phyloP scores from a whole-genome alignment of 148 eudicot species.

The Camellia granthamiana region DNA sequence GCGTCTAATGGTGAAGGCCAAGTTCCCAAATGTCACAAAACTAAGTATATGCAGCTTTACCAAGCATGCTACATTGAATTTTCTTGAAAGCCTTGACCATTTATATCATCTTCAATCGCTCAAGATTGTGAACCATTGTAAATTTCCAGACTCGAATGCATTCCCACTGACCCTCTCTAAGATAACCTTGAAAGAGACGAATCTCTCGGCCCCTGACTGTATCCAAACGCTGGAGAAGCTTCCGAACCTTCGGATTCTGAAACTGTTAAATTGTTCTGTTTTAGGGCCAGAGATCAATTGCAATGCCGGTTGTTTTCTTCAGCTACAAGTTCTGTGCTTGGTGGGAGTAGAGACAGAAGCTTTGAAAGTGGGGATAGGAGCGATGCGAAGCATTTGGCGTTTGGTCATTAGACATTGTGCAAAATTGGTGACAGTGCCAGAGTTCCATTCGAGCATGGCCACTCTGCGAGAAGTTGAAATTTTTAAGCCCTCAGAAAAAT shows the following conservation, averaged over 20 bases:
- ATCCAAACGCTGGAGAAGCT: slow-evolving; percentile 27
- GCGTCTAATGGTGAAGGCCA: slow-evolving; percentile 35
- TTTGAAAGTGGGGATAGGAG: slow-evolving; percentile 7
- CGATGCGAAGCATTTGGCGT: slow-evolving; percentile 20
- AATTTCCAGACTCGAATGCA: slow-evolving; percentile 28
- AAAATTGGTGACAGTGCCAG: not conserved
- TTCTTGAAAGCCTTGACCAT: slow-evolving; percentile 33
- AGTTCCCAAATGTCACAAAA: slow-evolving; percentile 30
- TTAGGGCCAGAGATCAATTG: not conserved
- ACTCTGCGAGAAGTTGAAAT: not conserved
- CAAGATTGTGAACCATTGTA: slow-evolving; percentile 17
- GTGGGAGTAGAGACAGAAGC: slow-evolving; percentile 1
- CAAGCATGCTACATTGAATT: not conserved
- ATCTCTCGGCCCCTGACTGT: not conserved
- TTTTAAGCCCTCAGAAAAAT: not conserved
- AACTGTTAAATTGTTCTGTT: slow-evolving; percentile 24
- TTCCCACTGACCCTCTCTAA: slow-evolving; percentile 32
- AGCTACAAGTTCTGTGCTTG: slow-evolving; percentile 19
- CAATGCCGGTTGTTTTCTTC: slow-evolving; percentile 25
- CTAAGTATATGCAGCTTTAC: slow-evolving; percentile 16
- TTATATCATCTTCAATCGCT: slow-evolving; percentile 34
- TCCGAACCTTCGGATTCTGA: slow-evolving; percentile 28
- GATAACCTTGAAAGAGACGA: slow-evolving; percentile 23
- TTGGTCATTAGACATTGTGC: not conserved
- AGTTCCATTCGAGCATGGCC: not conserved